phyloP scores from a whole-genome alignment of 768 basidiomycete species.

The Solioccasus polychromus region DNA sequence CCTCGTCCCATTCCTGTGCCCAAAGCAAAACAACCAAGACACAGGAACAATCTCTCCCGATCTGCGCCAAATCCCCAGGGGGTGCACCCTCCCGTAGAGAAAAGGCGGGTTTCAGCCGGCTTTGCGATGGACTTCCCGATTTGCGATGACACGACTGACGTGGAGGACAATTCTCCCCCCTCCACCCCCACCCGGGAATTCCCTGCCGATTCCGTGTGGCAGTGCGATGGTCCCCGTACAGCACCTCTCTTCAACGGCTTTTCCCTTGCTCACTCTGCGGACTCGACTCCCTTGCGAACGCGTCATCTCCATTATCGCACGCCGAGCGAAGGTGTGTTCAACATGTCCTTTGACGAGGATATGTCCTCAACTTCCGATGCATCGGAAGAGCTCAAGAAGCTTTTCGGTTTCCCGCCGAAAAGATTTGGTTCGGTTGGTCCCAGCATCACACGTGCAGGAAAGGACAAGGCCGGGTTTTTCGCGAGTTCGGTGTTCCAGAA shows the following conservation, averaged over 20 bases:
- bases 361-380: slow-evolving; percentile 40
- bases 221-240: too few relatives aligned
- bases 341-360: slow-evolving; percentile 73
- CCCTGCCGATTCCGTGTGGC: slow-evolving; percentile 28
- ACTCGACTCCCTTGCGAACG: slow-evolving; percentile 35
- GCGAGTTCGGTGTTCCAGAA: slow-evolving; percentile 85
- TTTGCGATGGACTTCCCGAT: slow-evolving; percentile 51
- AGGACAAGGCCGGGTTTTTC: slow-evolving; percentile 53
- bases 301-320: slow-evolving; percentile 51
- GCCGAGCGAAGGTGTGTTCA: slow-evolving; percentile 74
- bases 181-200: slow-evolving; percentile 54
- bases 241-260: slow-evolving; percentile 33
- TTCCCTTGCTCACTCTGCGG: slow-evolving; percentile 36
- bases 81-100: slow-evolving; percentile 28
- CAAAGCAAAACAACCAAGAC: slow-evolving; percentile 16
- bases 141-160: slow-evolving; percentile 69
- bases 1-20: slow-evolving; percentile 52
- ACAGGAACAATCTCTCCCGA: slow-evolving; percentile 38
- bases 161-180: slow-evolving; percentile 40
- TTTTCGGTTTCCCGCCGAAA: slow-evolving; percentile 32
- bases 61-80: slow-evolving; percentile 51
- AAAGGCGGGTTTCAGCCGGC: slow-evolving; percentile 34
- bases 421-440: slow-evolving; percentile 29
- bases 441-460: slow-evolving; percentile 22
- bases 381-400: slow-evolving; percentile 36